Evolutionary conservation across 2,329 filamentous ascomycete species (phyloP).

Genomic region (Elsinoe ampelina): DNA sequence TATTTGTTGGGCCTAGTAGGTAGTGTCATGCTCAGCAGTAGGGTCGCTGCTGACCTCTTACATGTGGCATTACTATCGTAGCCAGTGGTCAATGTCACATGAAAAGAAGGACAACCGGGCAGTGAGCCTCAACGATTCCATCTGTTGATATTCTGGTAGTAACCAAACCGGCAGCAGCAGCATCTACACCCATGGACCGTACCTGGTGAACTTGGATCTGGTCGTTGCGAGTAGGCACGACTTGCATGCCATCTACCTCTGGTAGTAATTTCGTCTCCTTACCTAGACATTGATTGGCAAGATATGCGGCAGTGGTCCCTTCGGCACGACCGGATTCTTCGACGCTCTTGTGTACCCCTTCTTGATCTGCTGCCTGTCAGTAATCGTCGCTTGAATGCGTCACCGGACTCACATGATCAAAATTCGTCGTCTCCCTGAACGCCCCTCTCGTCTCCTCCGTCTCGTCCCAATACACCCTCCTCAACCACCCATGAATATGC

Average conservation of each 20-base stretch:
- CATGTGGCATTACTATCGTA: too few species aligned
- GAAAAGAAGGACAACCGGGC: too few species aligned
- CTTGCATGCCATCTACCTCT: neutral
- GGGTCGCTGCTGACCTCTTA: too few species aligned
- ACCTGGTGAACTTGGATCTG: too few species aligned
- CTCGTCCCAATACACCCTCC: slow-evolving; percentile 40
- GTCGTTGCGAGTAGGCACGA: too few species aligned
- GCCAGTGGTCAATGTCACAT: too few species aligned
- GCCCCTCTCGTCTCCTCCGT: slow-evolving; percentile 33
- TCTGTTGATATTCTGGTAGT: too few species aligned
- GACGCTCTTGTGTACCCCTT: slow-evolving; percentile 20
- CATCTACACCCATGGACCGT: too few species aligned
- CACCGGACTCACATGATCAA: slow-evolving; percentile 28
- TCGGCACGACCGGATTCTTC: slow-evolving; percentile 18
- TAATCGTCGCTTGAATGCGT: neutral
- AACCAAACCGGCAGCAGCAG: too few species aligned
- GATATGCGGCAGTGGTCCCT: slow-evolving; percentile 22
- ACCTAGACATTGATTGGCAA: slow-evolving; percentile 35
- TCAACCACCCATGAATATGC: slow-evolving; percentile 37
- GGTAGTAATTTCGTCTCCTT: neutral
- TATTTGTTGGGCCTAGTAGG: too few species aligned
- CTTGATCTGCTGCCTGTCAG: slow-evolving; percentile 20
- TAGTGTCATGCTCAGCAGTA: too few species aligned
- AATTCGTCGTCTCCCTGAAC: slow-evolving; percentile 37
- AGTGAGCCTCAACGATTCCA: too few species aligned